phyloP scores from a whole-genome alignment of 495 filamentous ascomycete genomes.

The Pseudoneurospora amorphoporcata region DNA sequence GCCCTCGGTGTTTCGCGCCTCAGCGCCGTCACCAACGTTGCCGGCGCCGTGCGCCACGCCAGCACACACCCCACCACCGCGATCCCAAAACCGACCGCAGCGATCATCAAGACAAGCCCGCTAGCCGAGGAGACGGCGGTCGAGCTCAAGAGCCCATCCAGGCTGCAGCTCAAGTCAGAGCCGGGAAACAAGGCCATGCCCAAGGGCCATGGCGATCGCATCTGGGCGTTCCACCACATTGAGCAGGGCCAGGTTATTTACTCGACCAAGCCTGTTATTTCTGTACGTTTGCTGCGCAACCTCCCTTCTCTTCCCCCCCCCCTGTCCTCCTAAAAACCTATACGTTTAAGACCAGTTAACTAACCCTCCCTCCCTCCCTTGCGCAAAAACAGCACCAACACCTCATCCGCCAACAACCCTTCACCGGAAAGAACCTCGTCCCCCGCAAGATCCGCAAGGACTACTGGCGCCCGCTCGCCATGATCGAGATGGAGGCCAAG shows the following conservation, averaged over 20 bases:
- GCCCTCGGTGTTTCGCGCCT: constrained; percentile 1
- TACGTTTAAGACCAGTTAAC: neutral
- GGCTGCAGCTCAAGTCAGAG: constrained; percentile 5
- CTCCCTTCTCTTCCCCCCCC: neutral
- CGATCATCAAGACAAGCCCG: neutral
- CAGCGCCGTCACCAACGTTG: neutral
- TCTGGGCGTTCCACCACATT: constrained; percentile 77
- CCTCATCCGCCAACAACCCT: constrained; percentile 66
- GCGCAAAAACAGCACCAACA: constrained; percentile 44
- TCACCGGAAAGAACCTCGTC: constrained; percentile 82
- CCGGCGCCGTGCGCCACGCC: constrained; percentile 3
- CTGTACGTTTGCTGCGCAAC: constrained; percentile 39
- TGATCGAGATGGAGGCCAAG: constrained; percentile 55
- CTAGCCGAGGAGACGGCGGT: neutral
- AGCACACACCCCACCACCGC: constrained; percentile 1
- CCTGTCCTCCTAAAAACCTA: no score
- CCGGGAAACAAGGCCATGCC: neutral
- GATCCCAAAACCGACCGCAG: neutral
- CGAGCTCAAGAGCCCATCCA: neutral
- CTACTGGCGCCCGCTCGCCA: constrained; percentile 75
- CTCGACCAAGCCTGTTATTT: constrained; percentile 56
- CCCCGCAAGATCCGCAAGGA: constrained; percentile 76
- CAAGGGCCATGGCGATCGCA: constrained; percentile 51
- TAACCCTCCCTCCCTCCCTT: neutral
- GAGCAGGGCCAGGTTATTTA: constrained; percentile 76